Evolutionary conservation across 1,284 basidiomycete genomes (phyloP), one percentile per base, ranked within the genome.

Genomic region (Cystobasidium pallidum): DNA sequence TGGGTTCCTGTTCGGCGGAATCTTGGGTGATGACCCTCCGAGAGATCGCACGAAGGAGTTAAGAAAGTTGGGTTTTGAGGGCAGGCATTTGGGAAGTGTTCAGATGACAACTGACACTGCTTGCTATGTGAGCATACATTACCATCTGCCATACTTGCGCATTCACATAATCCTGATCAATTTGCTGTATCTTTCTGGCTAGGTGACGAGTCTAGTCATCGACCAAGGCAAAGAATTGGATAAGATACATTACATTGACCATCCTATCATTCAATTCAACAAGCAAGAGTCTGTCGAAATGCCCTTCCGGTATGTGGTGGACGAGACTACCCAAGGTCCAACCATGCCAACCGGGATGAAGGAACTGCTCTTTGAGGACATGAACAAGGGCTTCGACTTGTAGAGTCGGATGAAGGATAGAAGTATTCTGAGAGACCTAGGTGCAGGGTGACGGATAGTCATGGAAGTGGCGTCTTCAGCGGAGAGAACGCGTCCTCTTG

Each of bases 71-170:
- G 93, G 93, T 0, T 98, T 96, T 80, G 91, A 92, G 0, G 86
- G 85, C 2, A 86, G 94, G 30, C 91, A 91, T 80, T 84, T 96
- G 3, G 92, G 91, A 0, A 83, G 86, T 41, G 72, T 76, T 4
- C 96, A 99, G 81, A 99, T 99, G 95, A 98, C 95, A 30, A 99
- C 95, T 0, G 95, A 99, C 80, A 98, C 95, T 0, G 95, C 95
- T 0, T 84, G 98, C 0, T 92, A 91, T 8, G 94, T 98, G 6
- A 94, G 57, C 55, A 19, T 8, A 41, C 8, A 41, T 39, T 13
- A 39, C 36, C 36, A 13, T 45, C 11, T 45, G 43, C 11, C n/a
- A 45, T 4, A 45, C 11, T 45, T 15, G 4, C 43, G 11, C 43
- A n/a, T 15, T 3, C 8, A 8, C 43, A n/a, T 15, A 45, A 45